Evolutionary conservation across 257 asterid species (phyloP).

Genomic region (Solanum pennellii): DNA sequence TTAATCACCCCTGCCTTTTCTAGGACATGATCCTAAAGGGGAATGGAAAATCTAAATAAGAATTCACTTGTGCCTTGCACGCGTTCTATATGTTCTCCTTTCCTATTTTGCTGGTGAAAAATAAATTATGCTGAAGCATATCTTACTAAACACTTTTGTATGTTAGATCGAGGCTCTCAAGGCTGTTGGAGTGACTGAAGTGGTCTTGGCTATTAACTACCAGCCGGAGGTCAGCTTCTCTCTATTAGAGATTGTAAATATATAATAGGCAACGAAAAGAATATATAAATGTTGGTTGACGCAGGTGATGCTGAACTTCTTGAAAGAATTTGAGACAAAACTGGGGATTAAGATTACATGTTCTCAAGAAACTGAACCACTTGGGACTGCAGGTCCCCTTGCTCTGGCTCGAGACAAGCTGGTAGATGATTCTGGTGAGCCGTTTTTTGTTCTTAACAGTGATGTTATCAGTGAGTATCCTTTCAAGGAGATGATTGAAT

Average conservation of each 20-base stretch:
- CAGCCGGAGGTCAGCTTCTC: slow-evolving; percentile 71
- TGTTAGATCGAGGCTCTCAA: slow-evolving; percentile 84
- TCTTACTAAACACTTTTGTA: neutral
- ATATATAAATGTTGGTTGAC: neutral
- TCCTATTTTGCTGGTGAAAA: neutral
- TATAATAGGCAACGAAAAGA: neutral
- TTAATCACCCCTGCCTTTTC: neutral
- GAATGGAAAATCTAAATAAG: neutral
- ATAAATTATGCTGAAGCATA: neutral
- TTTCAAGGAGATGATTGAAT: slow-evolving; percentile 68
- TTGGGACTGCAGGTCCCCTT: slow-evolving; percentile 98
- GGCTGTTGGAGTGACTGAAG: slow-evolving; percentile 90
- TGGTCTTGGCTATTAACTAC: slow-evolving; percentile 88
- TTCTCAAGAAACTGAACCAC: slow-evolving; percentile 96
- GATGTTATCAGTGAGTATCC: slow-evolving; percentile 94
- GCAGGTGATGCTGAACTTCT: slow-evolving; percentile 74
- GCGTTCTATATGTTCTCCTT: neutral
- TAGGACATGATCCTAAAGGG: neutral
- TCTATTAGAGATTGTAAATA: neutral
- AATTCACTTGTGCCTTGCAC: neutral
- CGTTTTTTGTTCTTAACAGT: slow-evolving; percentile 90
- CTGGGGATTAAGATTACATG: slow-evolving; percentile 85
- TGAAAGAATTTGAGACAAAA: slow-evolving; percentile 86
- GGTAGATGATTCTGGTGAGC: slow-evolving; percentile 73
- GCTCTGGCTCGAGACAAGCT: slow-evolving; percentile 94